Conservation (phyloP, 352 stramenopile species). For the Phytophthora tentaculata region DNA sequence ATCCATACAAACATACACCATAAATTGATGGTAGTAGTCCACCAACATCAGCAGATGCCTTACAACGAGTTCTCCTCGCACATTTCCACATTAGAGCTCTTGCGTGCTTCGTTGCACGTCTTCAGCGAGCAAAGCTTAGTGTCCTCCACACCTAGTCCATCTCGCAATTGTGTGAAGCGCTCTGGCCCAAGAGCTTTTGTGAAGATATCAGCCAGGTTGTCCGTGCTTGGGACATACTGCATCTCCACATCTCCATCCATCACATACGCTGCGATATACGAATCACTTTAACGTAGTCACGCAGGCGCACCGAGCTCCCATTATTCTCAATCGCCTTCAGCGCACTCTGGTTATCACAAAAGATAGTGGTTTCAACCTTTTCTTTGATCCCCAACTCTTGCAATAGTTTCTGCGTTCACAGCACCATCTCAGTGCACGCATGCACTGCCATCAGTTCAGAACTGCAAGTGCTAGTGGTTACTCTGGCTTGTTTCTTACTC, state of each 20-base stretch:
- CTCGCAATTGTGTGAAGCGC: not conserved
- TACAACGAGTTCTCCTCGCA: not conserved
- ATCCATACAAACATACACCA: no score
- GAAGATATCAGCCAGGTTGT: slow-evolving; percentile 3
- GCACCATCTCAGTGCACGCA: slow-evolving; percentile 3
- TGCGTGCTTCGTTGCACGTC: not conserved
- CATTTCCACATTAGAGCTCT: not conserved
- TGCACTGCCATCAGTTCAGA: slow-evolving; percentile 4
- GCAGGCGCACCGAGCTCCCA: slow-evolving; percentile 7
- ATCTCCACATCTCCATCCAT: not conserved
- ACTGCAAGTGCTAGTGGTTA: not conserved
- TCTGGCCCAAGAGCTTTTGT: not conserved
- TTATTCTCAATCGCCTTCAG: slow-evolving; percentile 20
- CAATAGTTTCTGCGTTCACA: slow-evolving; percentile 6
- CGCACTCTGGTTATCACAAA: slow-evolving; percentile 12
- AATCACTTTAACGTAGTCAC: slow-evolving; percentile 11
- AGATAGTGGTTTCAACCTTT: slow-evolving; percentile 3
- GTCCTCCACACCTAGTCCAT: not conserved
- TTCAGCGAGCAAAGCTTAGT: not conserved
- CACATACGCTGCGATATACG: slow-evolving; percentile 1
- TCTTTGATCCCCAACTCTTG: slow-evolving; percentile 12
- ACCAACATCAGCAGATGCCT: no score
- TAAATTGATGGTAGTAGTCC: no score
- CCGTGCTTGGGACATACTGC: not conserved
- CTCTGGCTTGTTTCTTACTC: not conserved